These are phyloP conservation scores for Aureoboletus auriporus DNA, from an alignment of 768 basidiomycete species.

Conservation along the genomic window DNA sequence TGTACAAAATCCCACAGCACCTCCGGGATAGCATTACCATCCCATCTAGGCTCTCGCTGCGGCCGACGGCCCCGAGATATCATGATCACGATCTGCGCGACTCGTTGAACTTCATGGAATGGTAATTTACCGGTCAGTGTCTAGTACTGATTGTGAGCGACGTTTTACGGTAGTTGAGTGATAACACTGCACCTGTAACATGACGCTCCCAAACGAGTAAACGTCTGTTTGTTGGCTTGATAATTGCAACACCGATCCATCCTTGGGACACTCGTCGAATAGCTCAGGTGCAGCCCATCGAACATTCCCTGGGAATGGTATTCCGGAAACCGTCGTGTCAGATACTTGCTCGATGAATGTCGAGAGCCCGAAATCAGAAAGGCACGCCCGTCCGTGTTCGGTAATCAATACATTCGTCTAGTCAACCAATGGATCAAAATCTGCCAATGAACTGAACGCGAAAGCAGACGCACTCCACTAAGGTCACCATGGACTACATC, in stretches of 20 bases:
- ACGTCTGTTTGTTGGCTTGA: conserved; percentile 18
- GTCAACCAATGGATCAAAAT: background rate
- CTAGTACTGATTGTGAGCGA: conserved; percentile 6
- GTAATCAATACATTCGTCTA: conserved; percentile 24
- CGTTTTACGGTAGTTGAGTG: background rate
- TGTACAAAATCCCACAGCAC: conserved; percentile 20
- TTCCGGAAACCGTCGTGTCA: background rate
- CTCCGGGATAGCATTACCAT: conserved; percentile 21
- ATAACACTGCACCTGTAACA: conserved; percentile 19
- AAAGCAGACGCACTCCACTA: conserved; percentile 27
- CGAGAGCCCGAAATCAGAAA: conserved; percentile 33
- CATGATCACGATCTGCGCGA: conserved; percentile 22
- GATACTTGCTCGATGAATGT: conserved; percentile 9
- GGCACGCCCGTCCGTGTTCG: conserved; percentile 8
- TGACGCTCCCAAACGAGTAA: conserved; percentile 29
- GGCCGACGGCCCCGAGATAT: conserved; percentile 9
- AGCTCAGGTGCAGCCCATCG: conserved; percentile 31
- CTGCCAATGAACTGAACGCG: background rate
- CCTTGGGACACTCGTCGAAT: conserved; percentile 2
- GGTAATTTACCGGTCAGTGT: conserved; percentile 22
- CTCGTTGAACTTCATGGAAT: conserved; percentile 18
- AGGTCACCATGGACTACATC: conserved; percentile 38
- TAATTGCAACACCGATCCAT: background rate
- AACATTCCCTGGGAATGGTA: conserved; percentile 22
- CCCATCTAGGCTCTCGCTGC: conserved; percentile 13